These are phyloP conservation scores for Fusarium luffae DNA, from an alignment of 2,329 filamentous ascomycete species.

Conservation along the genomic window DNA sequence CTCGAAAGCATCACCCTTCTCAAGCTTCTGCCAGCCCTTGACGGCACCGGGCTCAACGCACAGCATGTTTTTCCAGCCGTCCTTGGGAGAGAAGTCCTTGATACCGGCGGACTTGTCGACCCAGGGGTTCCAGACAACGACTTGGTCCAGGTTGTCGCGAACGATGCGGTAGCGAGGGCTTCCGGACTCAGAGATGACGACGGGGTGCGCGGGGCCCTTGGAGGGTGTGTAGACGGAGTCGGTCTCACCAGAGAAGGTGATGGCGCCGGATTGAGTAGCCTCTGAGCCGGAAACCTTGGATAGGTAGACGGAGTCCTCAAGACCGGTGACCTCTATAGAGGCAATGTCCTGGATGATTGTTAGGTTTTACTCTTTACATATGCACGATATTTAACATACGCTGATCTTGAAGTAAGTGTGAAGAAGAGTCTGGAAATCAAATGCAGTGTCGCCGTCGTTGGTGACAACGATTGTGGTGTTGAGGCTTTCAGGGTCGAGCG, in stretches of 20 bases:
- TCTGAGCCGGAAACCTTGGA: slow-evolving; percentile 83
- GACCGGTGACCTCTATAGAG: slow-evolving; percentile 76
- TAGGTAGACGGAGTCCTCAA: slow-evolving; percentile 79
- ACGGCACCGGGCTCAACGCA: slow-evolving; percentile 94
- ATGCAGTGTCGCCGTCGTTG: slow-evolving; percentile 84
- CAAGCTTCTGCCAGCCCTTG: slow-evolving; percentile 82
- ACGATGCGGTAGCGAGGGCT: slow-evolving; percentile 76
- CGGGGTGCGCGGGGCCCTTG: slow-evolving; percentile 66
- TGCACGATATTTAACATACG: slow-evolving; percentile 61
- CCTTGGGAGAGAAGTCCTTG: slow-evolving; percentile 87
- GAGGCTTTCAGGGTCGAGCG: slow-evolving; percentile 77
- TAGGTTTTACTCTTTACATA: background rate
- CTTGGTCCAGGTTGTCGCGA: slow-evolving; percentile 85
- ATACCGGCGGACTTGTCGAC: slow-evolving; percentile 83
- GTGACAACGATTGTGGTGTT: slow-evolving; percentile 86
- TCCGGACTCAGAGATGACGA: slow-evolving; percentile 71
- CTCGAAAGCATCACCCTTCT: slow-evolving; percentile 77
- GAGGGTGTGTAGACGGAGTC: slow-evolving; percentile 88
- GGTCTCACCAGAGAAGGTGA: slow-evolving; percentile 81
- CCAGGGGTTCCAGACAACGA: slow-evolving; percentile 99
- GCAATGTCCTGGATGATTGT: slow-evolving; percentile 76
- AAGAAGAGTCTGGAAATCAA: slow-evolving; percentile 91
- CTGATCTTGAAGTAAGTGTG: slow-evolving; percentile 89
- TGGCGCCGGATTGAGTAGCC: slow-evolving; percentile 70
- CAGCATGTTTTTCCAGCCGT: slow-evolving; percentile 92